Evolutionary conservation across 2,329 filamentous ascomycete species (phyloP).

Genomic region (Neurospora sp.): DNA sequence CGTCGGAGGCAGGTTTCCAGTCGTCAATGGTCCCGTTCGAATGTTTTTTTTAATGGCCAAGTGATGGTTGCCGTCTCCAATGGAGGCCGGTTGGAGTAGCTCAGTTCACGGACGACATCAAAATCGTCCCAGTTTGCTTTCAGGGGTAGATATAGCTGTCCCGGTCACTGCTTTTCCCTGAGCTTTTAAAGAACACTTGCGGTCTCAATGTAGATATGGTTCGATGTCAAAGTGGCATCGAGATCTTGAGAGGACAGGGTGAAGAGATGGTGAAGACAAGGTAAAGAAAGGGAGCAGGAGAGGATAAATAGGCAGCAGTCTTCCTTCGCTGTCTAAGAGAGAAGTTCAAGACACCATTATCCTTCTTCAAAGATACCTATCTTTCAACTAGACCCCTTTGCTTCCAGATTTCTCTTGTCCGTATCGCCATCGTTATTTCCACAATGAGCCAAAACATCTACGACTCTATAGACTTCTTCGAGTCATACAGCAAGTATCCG

Average conservation of each 20-base stretch:
- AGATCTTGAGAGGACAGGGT: not conserved
- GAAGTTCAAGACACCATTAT: not conserved
- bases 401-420: not conserved
- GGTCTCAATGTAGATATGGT: not conserved
- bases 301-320: not conserved
- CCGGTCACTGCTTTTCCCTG: not conserved
- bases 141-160: not conserved
- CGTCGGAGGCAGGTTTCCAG: not conserved
- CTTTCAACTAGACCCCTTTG: not conserved
- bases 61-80: not conserved
- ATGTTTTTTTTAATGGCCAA: not conserved
- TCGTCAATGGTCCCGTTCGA: not conserved
- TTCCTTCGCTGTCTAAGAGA: not conserved
- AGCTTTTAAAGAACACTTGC: not conserved
- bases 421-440: not conserved
- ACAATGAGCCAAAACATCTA: slow-evolving; percentile 31
- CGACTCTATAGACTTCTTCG: slow-evolving; percentile 31
- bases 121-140: not conserved
- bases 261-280: not conserved
- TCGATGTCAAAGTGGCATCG: not conserved
- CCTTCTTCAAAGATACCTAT: not conserved
- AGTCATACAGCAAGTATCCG: slow-evolving; percentile 30
- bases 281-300: not conserved
- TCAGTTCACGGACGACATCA: not conserved
- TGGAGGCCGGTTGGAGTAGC: not conserved